phyloP scores from a whole-genome alignment of 2,329 filamentous ascomycete genomes.

The Chaetomiaceae sp. region DNA sequence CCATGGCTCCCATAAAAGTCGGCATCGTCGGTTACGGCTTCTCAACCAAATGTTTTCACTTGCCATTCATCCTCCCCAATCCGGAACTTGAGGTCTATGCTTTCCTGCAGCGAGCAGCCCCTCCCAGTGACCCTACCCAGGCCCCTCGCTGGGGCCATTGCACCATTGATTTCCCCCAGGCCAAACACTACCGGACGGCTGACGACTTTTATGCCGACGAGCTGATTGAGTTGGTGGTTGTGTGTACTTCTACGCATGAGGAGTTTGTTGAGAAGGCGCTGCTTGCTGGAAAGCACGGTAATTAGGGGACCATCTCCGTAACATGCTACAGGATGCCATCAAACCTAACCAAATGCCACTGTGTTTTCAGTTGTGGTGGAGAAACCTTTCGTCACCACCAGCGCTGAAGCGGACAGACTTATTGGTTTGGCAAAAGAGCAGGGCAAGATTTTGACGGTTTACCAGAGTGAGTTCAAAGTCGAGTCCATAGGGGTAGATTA shows the following conservation, averaged over 20 bases:
- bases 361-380: conserved; percentile 56
- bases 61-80: conserved; percentile 47
- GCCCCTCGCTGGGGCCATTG: conserved; percentile 37
- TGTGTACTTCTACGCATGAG: conserved; percentile 57
- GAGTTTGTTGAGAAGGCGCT: conserved; percentile 52
- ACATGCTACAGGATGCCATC: too few relatives aligned
- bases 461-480: conserved; percentile 53
- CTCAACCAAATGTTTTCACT: conserved; percentile 45
- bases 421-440: conserved; percentile 44
- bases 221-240: conserved; percentile 56
- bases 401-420: conserved; percentile 52
- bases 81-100: conserved; percentile 43
- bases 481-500: too few relatives aligned
- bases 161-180: conserved; percentile 43
- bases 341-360: too few relatives aligned
- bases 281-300: conserved; percentile 55
- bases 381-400: conserved; percentile 61
- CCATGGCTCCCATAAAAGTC: conserved; percentile 37
- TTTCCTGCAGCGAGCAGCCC: conserved; percentile 43
- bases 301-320: too few relatives aligned
- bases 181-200: conserved; percentile 54
- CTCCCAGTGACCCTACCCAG: conserved; percentile 24
- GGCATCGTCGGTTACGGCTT: conserved; percentile 49
- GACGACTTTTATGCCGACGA: conserved; percentile 57
- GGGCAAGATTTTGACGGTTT: conserved; percentile 47